phyloP scores from a whole-genome alignment of 192 early-diverging fungal species.

The Backusella macrospora region DNA sequence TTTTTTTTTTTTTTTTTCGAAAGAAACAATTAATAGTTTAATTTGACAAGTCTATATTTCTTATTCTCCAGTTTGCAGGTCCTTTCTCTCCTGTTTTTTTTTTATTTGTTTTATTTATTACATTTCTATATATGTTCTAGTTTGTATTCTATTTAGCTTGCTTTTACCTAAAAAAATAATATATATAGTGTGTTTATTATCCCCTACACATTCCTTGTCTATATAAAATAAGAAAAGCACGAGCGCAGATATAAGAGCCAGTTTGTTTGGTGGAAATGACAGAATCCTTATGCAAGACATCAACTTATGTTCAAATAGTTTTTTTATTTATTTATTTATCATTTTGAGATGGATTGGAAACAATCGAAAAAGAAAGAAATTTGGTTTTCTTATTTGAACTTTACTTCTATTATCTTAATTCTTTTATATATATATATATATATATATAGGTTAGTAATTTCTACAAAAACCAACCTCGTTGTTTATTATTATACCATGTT shows the following conservation, averaged over 20 bases:
- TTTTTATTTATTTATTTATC: no score
- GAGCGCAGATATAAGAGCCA: neutral
- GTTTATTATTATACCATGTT: no score
- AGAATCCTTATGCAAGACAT: slow-evolving; percentile 7
- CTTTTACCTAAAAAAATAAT: neutral
- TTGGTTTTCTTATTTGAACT: neutral
- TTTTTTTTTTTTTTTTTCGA: no score
- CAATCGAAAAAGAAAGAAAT: neutral
- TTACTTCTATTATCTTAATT: neutral
- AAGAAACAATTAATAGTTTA: slow-evolving; percentile 6
- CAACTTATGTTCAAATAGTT: slow-evolving; percentile 2
- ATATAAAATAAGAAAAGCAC: slow-evolving; percentile 18
- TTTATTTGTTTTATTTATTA: neutral
- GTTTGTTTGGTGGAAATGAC: neutral
- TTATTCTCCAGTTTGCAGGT: no score
- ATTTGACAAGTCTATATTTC: slow-evolving; percentile 17
- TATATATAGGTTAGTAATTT: no score
- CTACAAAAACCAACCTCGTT: no score
- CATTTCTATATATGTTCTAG: neutral
- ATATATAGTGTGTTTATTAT: neutral
- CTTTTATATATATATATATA: neutral
- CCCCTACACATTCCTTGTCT: slow-evolving; percentile 18
- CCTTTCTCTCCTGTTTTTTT: neutral
- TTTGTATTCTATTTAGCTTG: neutral
- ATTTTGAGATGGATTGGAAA: neutral